These are phyloP conservation scores for Sporothrix variecibatus DNA, from an alignment of 2,329 filamentous ascomycete genomes.

Conservation along the genomic window DNA sequence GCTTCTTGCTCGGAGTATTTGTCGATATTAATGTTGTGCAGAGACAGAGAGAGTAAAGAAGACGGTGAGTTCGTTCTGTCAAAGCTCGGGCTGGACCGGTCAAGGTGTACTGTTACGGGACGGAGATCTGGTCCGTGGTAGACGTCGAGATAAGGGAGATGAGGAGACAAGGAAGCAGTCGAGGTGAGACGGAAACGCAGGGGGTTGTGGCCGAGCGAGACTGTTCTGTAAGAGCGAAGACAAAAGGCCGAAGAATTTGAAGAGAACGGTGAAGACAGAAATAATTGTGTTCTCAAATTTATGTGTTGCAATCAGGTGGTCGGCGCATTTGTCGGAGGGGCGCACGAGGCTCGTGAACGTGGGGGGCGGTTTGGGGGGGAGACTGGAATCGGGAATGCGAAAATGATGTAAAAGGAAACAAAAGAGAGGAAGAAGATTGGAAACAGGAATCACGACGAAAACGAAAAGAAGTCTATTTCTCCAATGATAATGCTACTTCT, in stretches of 20 bases:
- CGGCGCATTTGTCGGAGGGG: constrained; percentile 9
- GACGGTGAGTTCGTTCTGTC: not conserved
- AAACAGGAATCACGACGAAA: not conserved
- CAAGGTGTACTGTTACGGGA: constrained; percentile 3
- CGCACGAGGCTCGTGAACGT: constrained; percentile 17
- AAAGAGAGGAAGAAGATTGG: not conserved
- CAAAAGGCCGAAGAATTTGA: not conserved
- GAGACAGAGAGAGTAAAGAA: not conserved
- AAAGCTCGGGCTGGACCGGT: constrained; percentile 9
- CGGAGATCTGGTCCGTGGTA: constrained; percentile 7
- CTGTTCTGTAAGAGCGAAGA: not conserved
- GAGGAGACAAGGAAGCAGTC: not conserved
- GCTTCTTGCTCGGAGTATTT: not conserved
- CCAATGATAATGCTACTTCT: not conserved
- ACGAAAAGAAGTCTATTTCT: constrained; percentile 3
- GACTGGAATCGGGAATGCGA: not conserved
- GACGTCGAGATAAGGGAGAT: constrained; percentile 8
- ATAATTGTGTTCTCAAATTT: not conserved
- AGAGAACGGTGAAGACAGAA: not conserved
- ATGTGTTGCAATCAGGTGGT: not conserved
- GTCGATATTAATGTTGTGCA: not conserved
- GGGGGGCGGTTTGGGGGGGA: not conserved
- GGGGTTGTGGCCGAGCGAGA: constrained; percentile 14
- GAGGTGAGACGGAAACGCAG: constrained; percentile 9
- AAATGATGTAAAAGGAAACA: not conserved